Conservation (phyloP, 116 monocot genomes). For the Cymodocea nodosa region DNA sequence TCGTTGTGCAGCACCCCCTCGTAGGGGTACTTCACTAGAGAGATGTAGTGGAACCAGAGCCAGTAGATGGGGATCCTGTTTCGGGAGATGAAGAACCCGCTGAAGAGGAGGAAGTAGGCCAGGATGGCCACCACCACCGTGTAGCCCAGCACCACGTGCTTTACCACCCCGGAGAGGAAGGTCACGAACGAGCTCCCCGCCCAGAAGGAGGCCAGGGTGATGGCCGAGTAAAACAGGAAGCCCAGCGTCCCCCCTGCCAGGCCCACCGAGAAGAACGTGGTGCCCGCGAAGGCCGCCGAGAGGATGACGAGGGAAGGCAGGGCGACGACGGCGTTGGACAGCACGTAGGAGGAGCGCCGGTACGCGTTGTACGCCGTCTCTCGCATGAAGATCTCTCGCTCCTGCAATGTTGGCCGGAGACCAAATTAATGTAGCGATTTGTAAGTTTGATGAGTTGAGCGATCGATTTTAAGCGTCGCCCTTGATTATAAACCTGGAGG, state of each 20-base stretch:
- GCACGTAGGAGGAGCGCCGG: conserved; percentile 61
- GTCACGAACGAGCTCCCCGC: conserved; percentile 62
- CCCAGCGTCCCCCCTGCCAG: conserved; percentile 44
- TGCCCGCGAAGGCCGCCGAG: conserved; percentile 36
- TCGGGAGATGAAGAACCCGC: conserved; percentile 60
- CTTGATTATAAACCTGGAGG: conserved; percentile 42
- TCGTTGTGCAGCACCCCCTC: conserved; percentile 57
- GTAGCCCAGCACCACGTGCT: conserved; percentile 43
- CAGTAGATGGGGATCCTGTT: conserved; percentile 53
- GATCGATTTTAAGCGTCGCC: too few species aligned
- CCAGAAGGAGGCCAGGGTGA: conserved; percentile 56
- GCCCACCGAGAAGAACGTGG: conserved; percentile 64
- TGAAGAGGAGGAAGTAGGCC: conserved; percentile 56
- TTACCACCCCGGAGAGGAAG: conserved; percentile 54
- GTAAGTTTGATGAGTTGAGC: too few species aligned
- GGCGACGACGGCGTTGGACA: conserved; percentile 42
- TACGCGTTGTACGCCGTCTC: conserved; percentile 86
- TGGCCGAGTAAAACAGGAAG: conserved; percentile 44
- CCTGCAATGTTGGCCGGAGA: conserved; percentile 9
- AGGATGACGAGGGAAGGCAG: conserved; percentile 48
- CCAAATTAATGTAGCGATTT: too few species aligned
- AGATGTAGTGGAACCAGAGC: conserved; percentile 80
- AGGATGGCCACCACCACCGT: conserved; percentile 47
- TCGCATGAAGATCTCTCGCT: conserved; percentile 63
- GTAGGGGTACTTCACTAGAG: conserved; percentile 60